A percentile compares a stretch with the other conserved stretches of the same genome.
These are phyloP conservation scores for Moesziomyces sp. DNA, from an alignment of 1,284 basidiomycete genomes.

Conservation along the genomic window DNA sequence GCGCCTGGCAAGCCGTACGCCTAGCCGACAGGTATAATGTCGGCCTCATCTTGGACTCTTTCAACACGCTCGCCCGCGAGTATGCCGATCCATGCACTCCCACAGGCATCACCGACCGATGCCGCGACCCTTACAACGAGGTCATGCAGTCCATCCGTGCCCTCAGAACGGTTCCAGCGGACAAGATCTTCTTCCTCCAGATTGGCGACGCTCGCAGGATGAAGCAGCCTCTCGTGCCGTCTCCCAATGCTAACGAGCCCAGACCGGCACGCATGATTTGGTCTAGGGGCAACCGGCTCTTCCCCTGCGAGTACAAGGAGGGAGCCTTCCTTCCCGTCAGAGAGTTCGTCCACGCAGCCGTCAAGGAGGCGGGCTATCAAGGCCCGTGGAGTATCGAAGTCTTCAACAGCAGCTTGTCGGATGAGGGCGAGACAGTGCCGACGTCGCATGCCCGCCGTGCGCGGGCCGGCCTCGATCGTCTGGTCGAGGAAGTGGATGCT, in stretches of 20 bases:
- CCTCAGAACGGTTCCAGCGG: constrained; percentile 24
- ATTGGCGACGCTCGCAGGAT: constrained; percentile 66
- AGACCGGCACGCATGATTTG: constrained; percentile 67
- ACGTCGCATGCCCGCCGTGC: constrained; percentile 61
- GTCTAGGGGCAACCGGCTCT: constrained; percentile 67
- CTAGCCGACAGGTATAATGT: constrained; percentile 62
- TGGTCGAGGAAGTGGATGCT: constrained; percentile 38
- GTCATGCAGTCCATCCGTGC: constrained; percentile 50
- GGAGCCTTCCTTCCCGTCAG: constrained; percentile 68
- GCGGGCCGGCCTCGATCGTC: constrained; percentile 34
- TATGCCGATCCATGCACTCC: constrained; percentile 62
- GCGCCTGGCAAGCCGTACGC: constrained; percentile 66
- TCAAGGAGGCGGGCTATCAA: constrained; percentile 61
- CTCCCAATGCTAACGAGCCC: constrained; percentile 61
- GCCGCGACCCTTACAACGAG: constrained; percentile 39
- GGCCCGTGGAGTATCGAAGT: constrained; percentile 68
- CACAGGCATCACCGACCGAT: constrained; percentile 48
- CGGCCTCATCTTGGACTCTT: constrained; percentile 68
- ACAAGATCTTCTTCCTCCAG: constrained; percentile 68
- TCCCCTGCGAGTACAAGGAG: constrained; percentile 64
- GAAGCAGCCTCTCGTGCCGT: constrained; percentile 48
- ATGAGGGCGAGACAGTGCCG: constrained; percentile 47
- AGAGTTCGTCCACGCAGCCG: constrained; percentile 64
- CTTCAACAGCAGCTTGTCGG: constrained; percentile 65
- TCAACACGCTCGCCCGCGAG: constrained; percentile 68